Evolutionary conservation across 805 yeast genomes (phyloP), one percentile per base, ranked within the genome.

Genomic region (Metschnikowia bowlesiae): DNA sequence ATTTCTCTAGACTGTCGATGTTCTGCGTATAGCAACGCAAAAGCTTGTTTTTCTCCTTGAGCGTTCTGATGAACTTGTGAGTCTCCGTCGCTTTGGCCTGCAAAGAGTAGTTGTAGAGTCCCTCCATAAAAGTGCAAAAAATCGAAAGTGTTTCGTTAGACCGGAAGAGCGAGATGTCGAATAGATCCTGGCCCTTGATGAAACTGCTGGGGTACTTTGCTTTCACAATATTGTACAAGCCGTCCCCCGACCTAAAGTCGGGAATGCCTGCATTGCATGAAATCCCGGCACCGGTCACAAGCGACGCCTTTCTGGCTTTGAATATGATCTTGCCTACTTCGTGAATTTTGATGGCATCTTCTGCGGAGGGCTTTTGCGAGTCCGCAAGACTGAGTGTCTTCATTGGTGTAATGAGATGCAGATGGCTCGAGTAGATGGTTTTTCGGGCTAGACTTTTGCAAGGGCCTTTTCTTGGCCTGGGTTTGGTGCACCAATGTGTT

Each of bases 181-280:
- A 92, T 60, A 92, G 77, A 54, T 92, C 99, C 61, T 89, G 88
- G 5, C 98, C 98, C 58, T 83, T 85, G 39, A 85, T 83, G 16
- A 85, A 76, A 9, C 79, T 72, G 39, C 75, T 76, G 1, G 91
- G 86, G 57, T 80, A 78, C 54, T 79, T 80, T 16, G 69, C 65
- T 62, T 85, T 88, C 32, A 85, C 87, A 68, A 83, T 64, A 52
- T 85, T 83, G 69, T 92, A 91, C 8, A 91, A 75, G 2, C 98
- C 98, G 57, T 85, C 81, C 8, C 83, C 73, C 4, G 96, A 87
- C 49, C 98, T 76, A 65, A 91, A 91, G 64, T 92, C 98, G 3
- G 99, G 99, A 43, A 92, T 94, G 0, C 99, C 98, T 1, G 98
- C 97, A 63, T 87, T 89, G 64, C 97, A 89, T 13, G 97, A 89